These are phyloP conservation scores for Ogataea hybrid DNA, from an alignment of 1,139 yeast genomes.

Conservation along the genomic window DNA sequence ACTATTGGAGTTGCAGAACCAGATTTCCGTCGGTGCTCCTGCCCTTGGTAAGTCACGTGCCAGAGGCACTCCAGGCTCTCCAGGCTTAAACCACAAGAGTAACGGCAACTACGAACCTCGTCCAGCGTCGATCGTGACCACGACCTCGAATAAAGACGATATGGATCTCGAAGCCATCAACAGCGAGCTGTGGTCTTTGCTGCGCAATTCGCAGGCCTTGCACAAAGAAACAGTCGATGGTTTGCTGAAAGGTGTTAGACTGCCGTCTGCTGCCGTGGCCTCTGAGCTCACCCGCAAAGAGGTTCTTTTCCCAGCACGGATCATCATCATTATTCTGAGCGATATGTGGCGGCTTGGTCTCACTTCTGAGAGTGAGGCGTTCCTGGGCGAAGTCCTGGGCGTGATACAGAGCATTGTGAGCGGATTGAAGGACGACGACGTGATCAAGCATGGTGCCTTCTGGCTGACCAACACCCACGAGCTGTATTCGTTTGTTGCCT, in stretches of 20 bases:
- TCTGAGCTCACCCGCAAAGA: slow-evolving; percentile 85
- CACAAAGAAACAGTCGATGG: slow-evolving; percentile 89
- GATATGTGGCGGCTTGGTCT: slow-evolving; percentile 99
- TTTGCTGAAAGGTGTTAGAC: slow-evolving; percentile 79
- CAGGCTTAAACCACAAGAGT: slow-evolving; percentile 28
- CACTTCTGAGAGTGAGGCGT: slow-evolving; percentile 87
- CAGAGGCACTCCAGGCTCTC: slow-evolving; percentile 37
- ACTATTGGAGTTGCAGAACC: slow-evolving; percentile 31
- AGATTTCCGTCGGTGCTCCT: slow-evolving; percentile 22
- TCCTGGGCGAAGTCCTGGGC: slow-evolving; percentile 85
- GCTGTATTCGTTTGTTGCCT: slow-evolving; percentile 87
- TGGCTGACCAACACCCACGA: slow-evolving; percentile 98
- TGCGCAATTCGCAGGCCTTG: slow-evolving; percentile 76
- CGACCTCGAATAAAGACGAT: slow-evolving; percentile 45
- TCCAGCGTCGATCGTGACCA: slow-evolving; percentile 59
- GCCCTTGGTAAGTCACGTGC: slow-evolving; percentile 16
- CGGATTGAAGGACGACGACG: slow-evolving; percentile 74
- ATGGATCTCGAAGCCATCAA: slow-evolving; percentile 66
- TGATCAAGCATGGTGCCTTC: slow-evolving; percentile 91
- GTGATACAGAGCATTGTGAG: slow-evolving; percentile 82
- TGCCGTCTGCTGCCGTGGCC: slow-evolving; percentile 80
- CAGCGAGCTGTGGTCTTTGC: slow-evolving; percentile 65
- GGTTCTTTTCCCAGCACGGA: slow-evolving; percentile 94
- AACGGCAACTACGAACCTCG: slow-evolving; percentile 38
- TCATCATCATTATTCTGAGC: slow-evolving; percentile 83